phyloP scores from a whole-genome alignment of 805 yeast species.

The Ascoidea rubescens region DNA sequence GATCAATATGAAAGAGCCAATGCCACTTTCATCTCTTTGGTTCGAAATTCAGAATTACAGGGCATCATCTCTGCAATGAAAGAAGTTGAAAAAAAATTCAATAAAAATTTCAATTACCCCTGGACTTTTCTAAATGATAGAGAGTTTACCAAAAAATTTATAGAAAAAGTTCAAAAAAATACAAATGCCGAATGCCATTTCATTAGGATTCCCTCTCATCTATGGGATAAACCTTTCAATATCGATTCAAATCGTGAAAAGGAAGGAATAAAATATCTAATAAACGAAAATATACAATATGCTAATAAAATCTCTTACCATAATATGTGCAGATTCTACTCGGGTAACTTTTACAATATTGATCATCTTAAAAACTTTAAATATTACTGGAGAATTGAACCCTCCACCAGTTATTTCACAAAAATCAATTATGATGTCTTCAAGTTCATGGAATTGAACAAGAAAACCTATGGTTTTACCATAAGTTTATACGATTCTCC shows the following conservation, averaged over 20 bases:
- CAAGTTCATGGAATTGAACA: constrained; percentile 52
- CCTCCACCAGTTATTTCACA: constrained; percentile 53
- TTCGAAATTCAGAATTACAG: constrained; percentile 47
- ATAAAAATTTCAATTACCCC: constrained; percentile 60
- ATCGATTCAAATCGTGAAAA: constrained; percentile 34
- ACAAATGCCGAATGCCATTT: constrained; percentile 28
- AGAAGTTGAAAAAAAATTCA: constrained; percentile 52
- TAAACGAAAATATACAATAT: constrained; percentile 37
- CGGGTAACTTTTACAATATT: constrained; percentile 47
- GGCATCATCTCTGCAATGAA: constrained; percentile 37
- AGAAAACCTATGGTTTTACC: constrained; percentile 63
- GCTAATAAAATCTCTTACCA: constrained; percentile 55
- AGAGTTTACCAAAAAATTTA: constrained; percentile 48
- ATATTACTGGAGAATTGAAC: constrained; percentile 78
- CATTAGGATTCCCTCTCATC: constrained; percentile 26
- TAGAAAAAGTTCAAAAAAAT: constrained; percentile 22
- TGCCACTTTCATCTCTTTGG: constrained; percentile 64
- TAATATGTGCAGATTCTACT: constrained; percentile 76
- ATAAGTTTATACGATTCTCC: constrained; percentile 59
- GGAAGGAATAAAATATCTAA: constrained; percentile 26
- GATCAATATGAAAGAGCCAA: constrained; percentile 33
- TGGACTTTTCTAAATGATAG: constrained; percentile 69
- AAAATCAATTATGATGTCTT: constrained; percentile 66
- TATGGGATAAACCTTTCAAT: constrained; percentile 47
- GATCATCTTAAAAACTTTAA: constrained; percentile 46